A percentile compares a stretch with the other conserved stretches of the same genome.
Conservation (phyloP, 208 protist genomes). For the Leishmania guyanensis region DNA sequence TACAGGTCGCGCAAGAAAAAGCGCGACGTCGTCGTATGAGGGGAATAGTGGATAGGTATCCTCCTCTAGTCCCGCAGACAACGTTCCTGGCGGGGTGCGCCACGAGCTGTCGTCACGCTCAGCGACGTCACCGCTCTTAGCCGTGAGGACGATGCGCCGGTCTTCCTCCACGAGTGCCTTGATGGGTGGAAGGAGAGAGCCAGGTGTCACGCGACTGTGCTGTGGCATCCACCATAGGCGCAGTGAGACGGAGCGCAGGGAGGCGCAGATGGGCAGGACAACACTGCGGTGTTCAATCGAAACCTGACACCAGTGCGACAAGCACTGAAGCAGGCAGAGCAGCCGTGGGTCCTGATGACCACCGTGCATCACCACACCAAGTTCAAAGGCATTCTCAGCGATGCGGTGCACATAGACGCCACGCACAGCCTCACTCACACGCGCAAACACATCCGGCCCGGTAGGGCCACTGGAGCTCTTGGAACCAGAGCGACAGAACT, state of each 20-base stretch:
- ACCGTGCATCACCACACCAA: constrained; percentile 55
- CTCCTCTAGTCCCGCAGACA: neutral
- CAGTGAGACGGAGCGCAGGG: constrained; percentile 44
- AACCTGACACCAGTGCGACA: constrained; percentile 14
- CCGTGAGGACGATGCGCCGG: neutral
- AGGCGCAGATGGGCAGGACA: constrained; percentile 49
- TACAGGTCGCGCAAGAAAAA: constrained; percentile 55
- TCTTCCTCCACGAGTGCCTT: constrained; percentile 48
- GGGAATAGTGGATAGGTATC: constrained; percentile 19
- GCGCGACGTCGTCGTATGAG: constrained; percentile 42
- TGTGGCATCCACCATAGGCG: constrained; percentile 67
- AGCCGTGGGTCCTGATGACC: constrained; percentile 13
- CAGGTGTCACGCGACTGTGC: constrained; percentile 45
- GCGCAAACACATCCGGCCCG: neutral
- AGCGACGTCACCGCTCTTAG: neutral
- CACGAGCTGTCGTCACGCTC: neutral
- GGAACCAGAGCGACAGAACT: neutral
- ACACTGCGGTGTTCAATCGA: constrained; percentile 14
- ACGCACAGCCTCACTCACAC: neutral
- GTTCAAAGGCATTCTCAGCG: constrained; percentile 18
- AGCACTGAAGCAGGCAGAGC: constrained; percentile 21
- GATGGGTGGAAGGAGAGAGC: constrained; percentile 46
- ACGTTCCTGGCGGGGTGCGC: neutral
- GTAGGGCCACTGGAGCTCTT: neutral
- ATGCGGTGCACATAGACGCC: constrained; percentile 53